Conservation (phyloP, 306 rosid genomes). For the Prinsepia uniflora region DNA sequence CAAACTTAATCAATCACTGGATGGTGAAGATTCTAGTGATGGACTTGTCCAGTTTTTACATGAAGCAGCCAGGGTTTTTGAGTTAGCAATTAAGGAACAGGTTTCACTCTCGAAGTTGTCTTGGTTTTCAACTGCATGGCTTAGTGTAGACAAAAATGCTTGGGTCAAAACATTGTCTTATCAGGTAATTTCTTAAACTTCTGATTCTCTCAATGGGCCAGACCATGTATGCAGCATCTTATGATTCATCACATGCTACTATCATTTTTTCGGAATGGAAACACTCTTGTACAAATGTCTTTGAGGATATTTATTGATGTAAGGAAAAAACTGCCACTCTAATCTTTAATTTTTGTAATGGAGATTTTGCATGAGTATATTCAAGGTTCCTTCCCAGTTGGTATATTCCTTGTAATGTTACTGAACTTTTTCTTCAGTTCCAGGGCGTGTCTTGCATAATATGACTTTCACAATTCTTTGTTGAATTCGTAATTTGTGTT, state of each 20-base stretch:
- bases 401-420: background rate
- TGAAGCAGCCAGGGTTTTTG: slow-evolving; percentile 91
- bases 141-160: slow-evolving; percentile 81
- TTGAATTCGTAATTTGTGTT: background rate
- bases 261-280: background rate
- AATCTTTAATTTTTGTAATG: background rate
- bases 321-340: background rate
- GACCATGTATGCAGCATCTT: background rate
- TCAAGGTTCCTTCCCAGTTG: background rate
- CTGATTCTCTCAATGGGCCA: background rate
- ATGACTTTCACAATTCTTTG: background rate
- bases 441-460: background rate
- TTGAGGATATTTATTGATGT: background rate
- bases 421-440: slow-evolving; percentile 2
- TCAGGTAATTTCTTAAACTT: slow-evolving; percentile 54
- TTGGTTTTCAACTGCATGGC: slow-evolving; percentile 89
- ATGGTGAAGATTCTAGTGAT: slow-evolving; percentile 58
- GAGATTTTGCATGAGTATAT: slow-evolving; percentile 2
- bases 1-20: slow-evolving; percentile 62
- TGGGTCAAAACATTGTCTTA: slow-evolving; percentile 81
- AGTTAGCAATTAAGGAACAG: slow-evolving; percentile 76
- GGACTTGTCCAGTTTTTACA: slow-evolving; percentile 81
- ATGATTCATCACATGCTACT: slow-evolving; percentile 3
- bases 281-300: background rate
- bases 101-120: slow-evolving; percentile 44